phyloP scores from a whole-genome alignment of 306 rosid genomes.

The Sindora glabra region DNA sequence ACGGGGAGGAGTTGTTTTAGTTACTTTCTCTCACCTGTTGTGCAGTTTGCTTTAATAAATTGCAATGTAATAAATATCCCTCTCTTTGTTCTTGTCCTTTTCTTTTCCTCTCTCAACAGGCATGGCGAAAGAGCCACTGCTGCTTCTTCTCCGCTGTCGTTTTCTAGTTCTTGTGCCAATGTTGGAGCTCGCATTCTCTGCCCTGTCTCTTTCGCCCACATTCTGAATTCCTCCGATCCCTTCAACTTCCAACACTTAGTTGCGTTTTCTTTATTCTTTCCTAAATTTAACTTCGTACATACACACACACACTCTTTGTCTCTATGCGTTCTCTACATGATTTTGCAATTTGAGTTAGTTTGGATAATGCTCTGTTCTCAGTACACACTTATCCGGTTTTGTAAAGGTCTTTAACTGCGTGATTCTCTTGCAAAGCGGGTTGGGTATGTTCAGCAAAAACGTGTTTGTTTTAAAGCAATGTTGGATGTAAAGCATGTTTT shows the following conservation, averaged over 20 bases:
- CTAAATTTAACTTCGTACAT: too few relatives aligned
- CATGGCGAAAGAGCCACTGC: conserved; percentile 73
- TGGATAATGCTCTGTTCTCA: neutral
- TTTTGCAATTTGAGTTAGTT: neutral
- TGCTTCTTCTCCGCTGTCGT: conserved; percentile 66
- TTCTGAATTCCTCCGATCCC: conserved; percentile 48
- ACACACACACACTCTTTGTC: too few relatives aligned
- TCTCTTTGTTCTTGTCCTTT: conserved; percentile 37
- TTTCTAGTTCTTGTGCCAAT: conserved; percentile 23
- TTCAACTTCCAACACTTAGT: conserved; percentile 28
- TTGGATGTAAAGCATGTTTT: neutral
- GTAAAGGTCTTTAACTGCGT: too few relatives aligned
- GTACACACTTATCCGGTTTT: too few relatives aligned
- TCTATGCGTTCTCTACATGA: conserved; percentile 9
- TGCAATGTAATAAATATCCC: conserved; percentile 7
- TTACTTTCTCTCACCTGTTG: too few relatives aligned
- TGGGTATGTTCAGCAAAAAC: neutral
- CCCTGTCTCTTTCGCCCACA: conserved; percentile 17
- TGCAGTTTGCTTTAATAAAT: conserved; percentile 10
- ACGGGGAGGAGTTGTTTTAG: too few relatives aligned
- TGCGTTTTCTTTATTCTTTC: conserved; percentile 12
- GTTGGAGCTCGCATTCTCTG: conserved; percentile 19
- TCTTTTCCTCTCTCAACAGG: conserved; percentile 23
- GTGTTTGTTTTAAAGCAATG: conserved; percentile 22
- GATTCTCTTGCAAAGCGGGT: too few relatives aligned